These are phyloP conservation scores for Paracorniculantispora psalliotae DNA, from an alignment of 2,329 filamentous ascomycete genomes.

Conservation along the genomic window DNA sequence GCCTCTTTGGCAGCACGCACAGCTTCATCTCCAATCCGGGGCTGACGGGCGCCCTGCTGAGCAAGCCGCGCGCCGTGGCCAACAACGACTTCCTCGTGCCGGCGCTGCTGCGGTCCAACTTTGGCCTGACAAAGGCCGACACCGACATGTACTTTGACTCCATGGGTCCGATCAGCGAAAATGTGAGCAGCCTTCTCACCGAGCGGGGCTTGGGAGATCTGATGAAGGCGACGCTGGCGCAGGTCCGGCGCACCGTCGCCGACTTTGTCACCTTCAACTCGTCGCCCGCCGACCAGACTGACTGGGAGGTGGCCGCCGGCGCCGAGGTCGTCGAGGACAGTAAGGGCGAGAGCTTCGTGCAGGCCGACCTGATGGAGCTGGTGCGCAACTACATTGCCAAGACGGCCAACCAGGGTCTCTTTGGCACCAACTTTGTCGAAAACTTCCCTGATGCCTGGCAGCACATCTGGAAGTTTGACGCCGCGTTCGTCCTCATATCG, in stretches of 20 bases:
- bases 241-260: constrained; percentile 26
- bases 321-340: constrained; percentile 26
- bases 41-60: constrained; percentile 25
- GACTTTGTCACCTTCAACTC: constrained; percentile 36
- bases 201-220: constrained; percentile 23
- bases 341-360: constrained; percentile 24
- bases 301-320: constrained; percentile 33
- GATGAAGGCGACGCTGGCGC: constrained; percentile 16
- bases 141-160: constrained; percentile 26
- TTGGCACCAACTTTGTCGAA: constrained; percentile 37
- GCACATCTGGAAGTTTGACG: constrained; percentile 34
- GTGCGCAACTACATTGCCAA: constrained; percentile 32
- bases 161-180: constrained; percentile 23
- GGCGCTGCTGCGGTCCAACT: constrained; percentile 27
- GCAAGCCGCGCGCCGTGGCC: constrained; percentile 23
- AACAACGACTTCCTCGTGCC: constrained; percentile 23
- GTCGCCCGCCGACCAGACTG: constrained; percentile 32
- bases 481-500: constrained; percentile 28
- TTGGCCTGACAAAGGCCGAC: constrained; percentile 26
- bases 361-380: constrained; percentile 30
- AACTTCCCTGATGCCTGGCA: constrained; percentile 36
- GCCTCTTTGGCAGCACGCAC: constrained; percentile 28
- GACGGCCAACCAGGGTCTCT: constrained; percentile 30
- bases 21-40: constrained; percentile 30
- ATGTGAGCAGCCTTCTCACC: constrained; percentile 23